These are phyloP conservation scores for Parachlorella kessleri DNA, from an alignment of 139 green algal genomes.

Conservation along the genomic window DNA sequence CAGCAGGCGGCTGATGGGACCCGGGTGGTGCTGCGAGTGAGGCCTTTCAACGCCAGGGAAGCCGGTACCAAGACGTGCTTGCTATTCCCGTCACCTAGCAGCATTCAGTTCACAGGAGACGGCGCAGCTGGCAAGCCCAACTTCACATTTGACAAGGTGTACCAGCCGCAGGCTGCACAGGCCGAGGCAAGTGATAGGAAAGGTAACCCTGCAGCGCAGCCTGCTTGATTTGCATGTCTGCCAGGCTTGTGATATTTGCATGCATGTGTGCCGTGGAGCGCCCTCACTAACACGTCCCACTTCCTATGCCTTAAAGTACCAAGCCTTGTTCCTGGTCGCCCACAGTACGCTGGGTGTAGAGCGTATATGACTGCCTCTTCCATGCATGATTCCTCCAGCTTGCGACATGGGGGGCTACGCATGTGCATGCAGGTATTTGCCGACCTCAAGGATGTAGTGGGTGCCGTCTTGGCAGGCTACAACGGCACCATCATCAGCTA, in stretches of 20 bases:
- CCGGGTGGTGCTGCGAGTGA: background rate
- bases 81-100: background rate
- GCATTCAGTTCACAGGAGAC: background rate
- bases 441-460: conserved; percentile 50
- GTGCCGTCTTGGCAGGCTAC: conserved; percentile 51
- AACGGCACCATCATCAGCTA: conserved; percentile 71
- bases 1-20: background rate
- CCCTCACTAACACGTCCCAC: no score
- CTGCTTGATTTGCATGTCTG: no score
- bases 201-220: background rate
- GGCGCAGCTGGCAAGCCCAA: background rate
- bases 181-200: conserved; percentile 31
- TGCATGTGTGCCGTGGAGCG: background rate
- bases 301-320: background rate
- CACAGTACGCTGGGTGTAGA: background rate
- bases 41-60: conserved; percentile 11
- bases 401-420: background rate
- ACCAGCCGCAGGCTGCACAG: conserved; percentile 45
- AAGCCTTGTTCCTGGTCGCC: background rate
- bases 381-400: no score
- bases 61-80: background rate
- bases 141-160: conserved; percentile 60
- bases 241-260: background rate
- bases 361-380: no score
- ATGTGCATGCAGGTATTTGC: conserved; percentile 49